Evolutionary conservation across 2,329 filamentous ascomycete genomes (phyloP).

Genomic region (Aspergillus tamarii): DNA sequence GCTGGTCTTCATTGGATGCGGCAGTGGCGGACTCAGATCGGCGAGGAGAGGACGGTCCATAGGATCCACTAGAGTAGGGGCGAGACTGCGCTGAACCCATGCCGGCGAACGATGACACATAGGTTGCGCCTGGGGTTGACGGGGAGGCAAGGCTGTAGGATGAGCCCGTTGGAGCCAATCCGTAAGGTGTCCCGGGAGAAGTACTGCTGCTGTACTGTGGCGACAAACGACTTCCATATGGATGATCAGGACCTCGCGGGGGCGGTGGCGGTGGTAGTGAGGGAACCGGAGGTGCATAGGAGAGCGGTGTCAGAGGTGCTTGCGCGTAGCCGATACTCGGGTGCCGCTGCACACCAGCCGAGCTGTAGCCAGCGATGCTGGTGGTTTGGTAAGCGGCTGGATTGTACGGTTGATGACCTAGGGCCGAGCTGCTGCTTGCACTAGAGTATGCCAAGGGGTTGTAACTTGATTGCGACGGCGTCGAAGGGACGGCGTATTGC

Average conservation of each 20-base stretch:
- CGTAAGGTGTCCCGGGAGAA: constrained; percentile 31
- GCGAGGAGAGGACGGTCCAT: constrained; percentile 28
- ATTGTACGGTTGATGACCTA: constrained; percentile 51
- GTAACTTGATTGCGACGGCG: constrained; percentile 60
- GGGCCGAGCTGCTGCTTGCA: constrained; percentile 24
- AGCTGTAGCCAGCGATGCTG: constrained; percentile 31
- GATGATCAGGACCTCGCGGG: constrained; percentile 42
- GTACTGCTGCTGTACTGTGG: constrained; percentile 28
- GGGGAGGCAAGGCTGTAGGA: constrained; percentile 33
- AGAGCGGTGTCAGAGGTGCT: constrained; percentile 34
- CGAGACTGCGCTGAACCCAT: constrained; percentile 25
- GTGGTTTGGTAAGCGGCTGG: constrained; percentile 53
- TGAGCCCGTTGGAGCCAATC: constrained; percentile 30
- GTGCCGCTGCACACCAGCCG: constrained; percentile 39
- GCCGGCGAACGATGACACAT: constrained; percentile 26
- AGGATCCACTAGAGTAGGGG: constrained; percentile 25
- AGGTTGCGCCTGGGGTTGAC: constrained; percentile 22
- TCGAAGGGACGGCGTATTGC: constrained; percentile 56
- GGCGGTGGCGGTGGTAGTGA: constrained; percentile 41
- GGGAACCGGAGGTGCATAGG: constrained; percentile 30
- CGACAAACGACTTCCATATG: constrained; percentile 41
- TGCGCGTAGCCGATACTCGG: constrained; percentile 33
- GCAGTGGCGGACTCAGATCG: constrained; percentile 23
- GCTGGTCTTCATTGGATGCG: constrained; percentile 32
- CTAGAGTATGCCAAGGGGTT: constrained; percentile 68